Evolutionary conservation across 1,139 yeast genomes (phyloP), one percentile per base, ranked within the genome.

Genomic region (Debaryomycetaceae sp.): DNA sequence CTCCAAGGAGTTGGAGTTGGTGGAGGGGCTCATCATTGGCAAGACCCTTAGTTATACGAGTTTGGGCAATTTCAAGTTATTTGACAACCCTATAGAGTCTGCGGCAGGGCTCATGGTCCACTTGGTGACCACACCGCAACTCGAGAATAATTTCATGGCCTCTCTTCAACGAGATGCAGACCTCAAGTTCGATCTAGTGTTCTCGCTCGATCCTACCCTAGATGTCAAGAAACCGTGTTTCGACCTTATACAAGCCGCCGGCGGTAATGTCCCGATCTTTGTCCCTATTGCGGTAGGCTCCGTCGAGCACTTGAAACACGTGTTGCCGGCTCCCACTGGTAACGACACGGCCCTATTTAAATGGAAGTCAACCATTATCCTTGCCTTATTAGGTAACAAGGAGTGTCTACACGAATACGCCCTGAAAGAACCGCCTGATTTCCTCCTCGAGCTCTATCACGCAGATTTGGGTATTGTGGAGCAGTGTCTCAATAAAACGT

Each of bases 11-110:
- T 51, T 80, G 41, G 92, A 80, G 42, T 52, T 78, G 25, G 60
- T 80, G 4, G 92, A 80, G 45, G 78, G 83, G 0, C 53, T 76
- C 15, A 48, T 78, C 13, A 58, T 78, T 18, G 90, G 90, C 1
- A 73, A 78, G 41, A 50, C 58, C 23, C 48, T 75, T 18, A 59
- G 62, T 34, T 76, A 77, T 43, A 65, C 65, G 36, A 66, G 83
- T 41, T 62, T 74, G 33, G 72, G 81, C 25, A 77, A 80, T 12
- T 60, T 73, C 2, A 70, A 76, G 25, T 49, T 77, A 23, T 76
- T 69, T 39, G 74, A 70, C 26, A 31, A 40, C 16, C 22, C 26
- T 13, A 4, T 13, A 4, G 28, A n/a, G 4, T 25, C n/a, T 7
- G 27, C 27, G 8, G 11, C 25, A 7, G 26, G 28, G 15, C 30